Evolutionary conservation across 177 flowering plant species (phyloP).

Genomic region (Vitis hybrid): DNA sequence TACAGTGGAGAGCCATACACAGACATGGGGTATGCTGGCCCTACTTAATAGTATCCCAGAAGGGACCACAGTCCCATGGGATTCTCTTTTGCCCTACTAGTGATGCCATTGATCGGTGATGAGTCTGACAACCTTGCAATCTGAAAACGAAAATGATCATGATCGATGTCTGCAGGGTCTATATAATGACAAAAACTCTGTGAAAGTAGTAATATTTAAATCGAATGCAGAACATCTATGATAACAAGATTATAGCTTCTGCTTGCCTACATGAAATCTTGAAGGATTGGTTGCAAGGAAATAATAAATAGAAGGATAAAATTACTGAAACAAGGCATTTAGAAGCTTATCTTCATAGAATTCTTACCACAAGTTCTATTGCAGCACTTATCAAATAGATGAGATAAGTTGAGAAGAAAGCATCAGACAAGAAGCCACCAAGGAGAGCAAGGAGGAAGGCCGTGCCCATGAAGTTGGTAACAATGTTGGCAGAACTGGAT

Average conservation of each 20-base stretch:
- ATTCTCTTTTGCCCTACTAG: not conserved
- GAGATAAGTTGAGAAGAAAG: slow-evolving; percentile 56
- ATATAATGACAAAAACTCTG: no score
- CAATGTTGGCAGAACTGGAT: slow-evolving; percentile 58
- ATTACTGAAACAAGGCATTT: not conserved
- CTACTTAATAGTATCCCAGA: not conserved
- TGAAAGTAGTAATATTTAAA: no score
- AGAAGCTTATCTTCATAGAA: not conserved
- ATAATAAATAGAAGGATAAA: not conserved
- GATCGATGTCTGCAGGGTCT: no score
- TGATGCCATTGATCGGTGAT: not conserved
- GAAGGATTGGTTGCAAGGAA: no score
- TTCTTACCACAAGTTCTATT: slow-evolving; percentile 53
- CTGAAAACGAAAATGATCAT: not conserved
- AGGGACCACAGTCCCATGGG: not conserved
- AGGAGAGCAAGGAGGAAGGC: slow-evolving; percentile 76
- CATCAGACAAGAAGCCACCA: slow-evolving; percentile 77
- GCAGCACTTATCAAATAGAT: slow-evolving; percentile 53
- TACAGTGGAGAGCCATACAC: not conserved
- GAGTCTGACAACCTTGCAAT: not conserved
- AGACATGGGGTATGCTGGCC: not conserved
- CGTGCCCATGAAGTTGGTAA: slow-evolving; percentile 87
- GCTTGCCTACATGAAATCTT: no score
- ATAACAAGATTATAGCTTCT: no score
- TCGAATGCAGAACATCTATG: no score